Evolutionary conservation across 148 eudicot genomes (phyloP).

Genomic region (Euryodendron excelsum): DNA sequence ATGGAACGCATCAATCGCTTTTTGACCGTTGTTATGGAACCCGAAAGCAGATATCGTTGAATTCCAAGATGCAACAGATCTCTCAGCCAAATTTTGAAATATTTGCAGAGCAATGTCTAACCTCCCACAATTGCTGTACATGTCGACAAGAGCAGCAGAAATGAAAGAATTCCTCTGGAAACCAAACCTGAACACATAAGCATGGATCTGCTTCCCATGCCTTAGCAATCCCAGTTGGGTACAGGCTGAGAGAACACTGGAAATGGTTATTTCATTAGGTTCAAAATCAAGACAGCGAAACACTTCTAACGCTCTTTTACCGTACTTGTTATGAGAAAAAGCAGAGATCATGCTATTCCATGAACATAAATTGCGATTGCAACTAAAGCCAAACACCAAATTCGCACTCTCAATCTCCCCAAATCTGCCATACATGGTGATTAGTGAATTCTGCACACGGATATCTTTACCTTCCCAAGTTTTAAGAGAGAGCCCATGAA

Average conservation of each 20-base stretch:
- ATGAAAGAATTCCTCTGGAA: slow-evolving; percentile 34
- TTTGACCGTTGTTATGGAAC: slow-evolving; percentile 31
- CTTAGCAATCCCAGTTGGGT: slow-evolving; percentile 38
- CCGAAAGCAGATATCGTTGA: slow-evolving; percentile 53
- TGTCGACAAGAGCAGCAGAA: slow-evolving; percentile 42
- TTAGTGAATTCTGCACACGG: slow-evolving; percentile 43
- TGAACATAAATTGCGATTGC: slow-evolving; percentile 37
- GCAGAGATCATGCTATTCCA: slow-evolving; percentile 54
- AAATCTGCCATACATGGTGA: slow-evolving; percentile 47
- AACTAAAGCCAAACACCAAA: slow-evolving; percentile 25
- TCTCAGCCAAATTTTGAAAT: slow-evolving; percentile 25
- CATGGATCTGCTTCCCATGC: slow-evolving; percentile 46
- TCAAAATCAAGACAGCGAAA: slow-evolving; percentile 35
- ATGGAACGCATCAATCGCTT: slow-evolving; percentile 32
- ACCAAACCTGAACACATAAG: slow-evolving; percentile 26
- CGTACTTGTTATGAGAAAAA: slow-evolving; percentile 37
- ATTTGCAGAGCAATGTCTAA: slow-evolving; percentile 29
- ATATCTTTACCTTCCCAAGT: slow-evolving; percentile 24
- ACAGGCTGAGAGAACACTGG: slow-evolving; percentile 47
- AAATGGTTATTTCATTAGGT: slow-evolving; percentile 47
- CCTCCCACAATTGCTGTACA: slow-evolving; percentile 51
- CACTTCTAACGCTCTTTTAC: slow-evolving; percentile 34
- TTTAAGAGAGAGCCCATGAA: slow-evolving; percentile 40
- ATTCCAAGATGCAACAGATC: slow-evolving; percentile 43
- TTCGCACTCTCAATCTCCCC: slow-evolving; percentile 33